Conservation (phyloP, 257 asterid species). For the Phtheirospermum japonicum region DNA sequence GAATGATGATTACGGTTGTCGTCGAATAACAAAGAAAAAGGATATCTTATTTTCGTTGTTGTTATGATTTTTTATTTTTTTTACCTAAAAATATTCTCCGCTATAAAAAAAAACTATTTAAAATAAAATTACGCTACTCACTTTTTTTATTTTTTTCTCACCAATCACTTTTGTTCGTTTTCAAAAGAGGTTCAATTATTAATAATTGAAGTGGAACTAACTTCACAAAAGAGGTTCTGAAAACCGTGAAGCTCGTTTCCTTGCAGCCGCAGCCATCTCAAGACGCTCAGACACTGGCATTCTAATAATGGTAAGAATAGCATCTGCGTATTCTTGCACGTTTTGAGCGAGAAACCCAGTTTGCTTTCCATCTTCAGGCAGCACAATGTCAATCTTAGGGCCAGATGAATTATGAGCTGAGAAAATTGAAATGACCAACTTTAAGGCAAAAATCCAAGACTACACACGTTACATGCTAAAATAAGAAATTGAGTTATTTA, state of each 20-base stretch:
- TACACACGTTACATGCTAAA: background rate
- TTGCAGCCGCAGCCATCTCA: constrained; percentile 77
- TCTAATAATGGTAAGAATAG: constrained; percentile 49
- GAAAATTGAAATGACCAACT: background rate
- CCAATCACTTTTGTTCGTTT: too few relatives aligned
- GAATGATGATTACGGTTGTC: too few relatives aligned
- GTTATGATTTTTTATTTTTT: too few relatives aligned
- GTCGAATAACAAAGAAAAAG: too few relatives aligned
- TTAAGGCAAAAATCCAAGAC: background rate
- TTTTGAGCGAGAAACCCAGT: constrained; percentile 82
- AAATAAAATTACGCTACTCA: too few relatives aligned
- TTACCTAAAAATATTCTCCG: too few relatives aligned
- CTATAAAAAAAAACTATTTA: too few relatives aligned
- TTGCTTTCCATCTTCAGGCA: constrained; percentile 65
- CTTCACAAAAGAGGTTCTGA: constrained; percentile 41
- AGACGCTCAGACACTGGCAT: constrained; percentile 64
- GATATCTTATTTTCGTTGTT: too few relatives aligned
- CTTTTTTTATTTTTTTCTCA: too few relatives aligned
- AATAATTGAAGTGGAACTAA: too few relatives aligned
- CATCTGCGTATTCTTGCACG: constrained; percentile 74
- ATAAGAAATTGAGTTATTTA: background rate
- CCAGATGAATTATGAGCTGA: constrained; percentile 96
- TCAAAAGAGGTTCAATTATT: too few relatives aligned
- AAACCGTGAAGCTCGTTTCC: constrained; percentile 69
- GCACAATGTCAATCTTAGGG: constrained; percentile 86